Evolutionary conservation across 1,284 basidiomycete genomes (phyloP).

Genomic region (Papiliotrema terrestris): DNA sequence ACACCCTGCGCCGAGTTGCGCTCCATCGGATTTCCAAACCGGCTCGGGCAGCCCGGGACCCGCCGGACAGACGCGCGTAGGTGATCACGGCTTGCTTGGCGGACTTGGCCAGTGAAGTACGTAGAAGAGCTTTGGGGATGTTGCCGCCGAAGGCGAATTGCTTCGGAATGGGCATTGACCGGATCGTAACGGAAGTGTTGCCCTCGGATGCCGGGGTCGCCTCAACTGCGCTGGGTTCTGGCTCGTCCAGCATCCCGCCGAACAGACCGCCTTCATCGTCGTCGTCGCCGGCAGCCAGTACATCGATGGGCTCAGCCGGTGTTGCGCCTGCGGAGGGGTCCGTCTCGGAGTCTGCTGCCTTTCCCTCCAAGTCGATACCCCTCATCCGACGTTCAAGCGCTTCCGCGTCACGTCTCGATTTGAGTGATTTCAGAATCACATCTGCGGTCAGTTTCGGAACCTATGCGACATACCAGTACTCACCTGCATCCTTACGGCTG

Average conservation of each 20-base stretch:
- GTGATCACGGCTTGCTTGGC: conserved; percentile 72
- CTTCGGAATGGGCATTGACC: conserved; percentile 75
- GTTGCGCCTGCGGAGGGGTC: background rate
- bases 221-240: conserved; percentile 35
- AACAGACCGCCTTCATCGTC: conserved; percentile 66
- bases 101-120: conserved; percentile 34
- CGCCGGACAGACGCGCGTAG: conserved; percentile 63
- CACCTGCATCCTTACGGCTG: conserved; percentile 60
- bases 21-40: conserved; percentile 71
- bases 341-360: conserved; percentile 13
- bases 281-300: conserved; percentile 12
- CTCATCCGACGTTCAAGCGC: conserved; percentile 57
- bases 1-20: conserved; percentile 60
- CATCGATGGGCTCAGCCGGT: background rate
- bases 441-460: background rate
- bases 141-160: conserved; percentile 59
- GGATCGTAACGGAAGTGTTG: conserved; percentile 61
- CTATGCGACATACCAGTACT: conserved; percentile 6
- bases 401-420: conserved; percentile 55
- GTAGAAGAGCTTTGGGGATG: conserved; percentile 34
- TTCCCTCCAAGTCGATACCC: conserved; percentile 26
- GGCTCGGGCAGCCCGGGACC: conserved; percentile 67
- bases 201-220: conserved; percentile 41
- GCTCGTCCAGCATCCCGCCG: conserved; percentile 69
- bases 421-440: conserved; percentile 56